Evolutionary conservation across 805 yeast species (phyloP).

Genomic region (Teunomyces kruisii): DNA sequence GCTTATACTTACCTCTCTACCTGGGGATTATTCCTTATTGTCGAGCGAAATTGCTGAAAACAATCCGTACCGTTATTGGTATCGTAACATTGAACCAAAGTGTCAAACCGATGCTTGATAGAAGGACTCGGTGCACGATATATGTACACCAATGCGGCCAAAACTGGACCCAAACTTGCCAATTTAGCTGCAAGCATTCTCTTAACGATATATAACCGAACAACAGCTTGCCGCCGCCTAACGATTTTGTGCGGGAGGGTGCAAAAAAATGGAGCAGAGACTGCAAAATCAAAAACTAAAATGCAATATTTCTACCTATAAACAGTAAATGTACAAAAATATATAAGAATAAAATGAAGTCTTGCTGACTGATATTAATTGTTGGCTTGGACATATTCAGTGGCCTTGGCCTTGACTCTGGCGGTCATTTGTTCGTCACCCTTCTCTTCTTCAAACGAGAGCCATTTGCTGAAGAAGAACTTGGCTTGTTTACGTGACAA

Average conservation of each 20-base stretch:
- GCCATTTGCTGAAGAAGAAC: conserved; percentile 93
- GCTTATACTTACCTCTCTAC: background rate
- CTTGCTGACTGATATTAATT: background rate
- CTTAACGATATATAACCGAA: background rate
- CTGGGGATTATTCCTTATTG: background rate
- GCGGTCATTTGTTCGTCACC: conserved; percentile 71
- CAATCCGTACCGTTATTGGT: background rate
- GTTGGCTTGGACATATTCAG: conserved; percentile 58
- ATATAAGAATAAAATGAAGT: conserved; percentile 1
- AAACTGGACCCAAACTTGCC: background rate
- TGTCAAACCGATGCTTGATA: background rate
- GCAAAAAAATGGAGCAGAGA: background rate
- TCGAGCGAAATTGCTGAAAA: background rate
- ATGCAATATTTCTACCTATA: background rate
- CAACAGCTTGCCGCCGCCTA: background rate
- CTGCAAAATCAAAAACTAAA: background rate
- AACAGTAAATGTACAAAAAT: conserved; percentile 2
- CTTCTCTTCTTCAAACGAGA: conserved; percentile 67
- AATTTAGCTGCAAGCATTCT: background rate
- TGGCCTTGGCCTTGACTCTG: conserved; percentile 88
- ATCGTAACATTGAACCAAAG: background rate
- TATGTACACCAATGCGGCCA: background rate
- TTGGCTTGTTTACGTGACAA: conserved; percentile 86
- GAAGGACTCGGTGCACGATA: background rate
- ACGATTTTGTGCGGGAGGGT: background rate